Base-by-base conservation (phyloP, 2,329 filamentous ascomycete species). In the Ophioceras dolichostomum region DNA sequence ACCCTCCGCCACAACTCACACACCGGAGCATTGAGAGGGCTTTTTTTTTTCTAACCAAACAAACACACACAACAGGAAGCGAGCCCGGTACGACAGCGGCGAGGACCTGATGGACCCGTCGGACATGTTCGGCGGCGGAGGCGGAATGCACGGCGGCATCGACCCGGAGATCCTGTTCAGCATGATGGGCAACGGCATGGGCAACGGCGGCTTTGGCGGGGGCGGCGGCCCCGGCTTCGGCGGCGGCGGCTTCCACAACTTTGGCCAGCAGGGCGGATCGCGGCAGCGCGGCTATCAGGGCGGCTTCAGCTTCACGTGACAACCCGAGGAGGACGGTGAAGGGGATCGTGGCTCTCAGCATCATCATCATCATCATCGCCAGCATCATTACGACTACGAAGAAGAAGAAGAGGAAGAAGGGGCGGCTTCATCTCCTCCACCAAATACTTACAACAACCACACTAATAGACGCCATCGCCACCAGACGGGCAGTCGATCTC, bases 1-100 rank as follows among this genome's bases (percentile, higher is more conserved):
- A n/a, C n/a, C n/a, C n/a, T n/a, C n/a, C n/a, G n/a, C n/a, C n/a
- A n/a, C n/a, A n/a, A n/a, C n/a, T n/a, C n/a, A n/a, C n/a, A n/a
- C n/a, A n/a, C n/a, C n/a, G n/a, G n/a, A n/a, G 20, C 28, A 22
- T 5, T 13, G 13, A 24, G 16, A 34, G n/a, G 39, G 32, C 39
- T 47, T 43, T 46, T 38, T 13, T 14, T 19, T 32, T 37, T 24
- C 24, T 17, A 31, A 29, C n/a, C n/a, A n/a, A n/a, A n/a, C n/a
- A n/a, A n/a, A n/a, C n/a, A n/a, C n/a, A 5, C 14, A 30, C 29
- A 32, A 34, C 43, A 86, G 82, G 60, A 96, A 94, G 67, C 80
- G 85, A 48, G 82, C 83, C 46, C 71, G 83, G 37, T 98, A 94
- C 55, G 89, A 98, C 55, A 91, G 81, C 47, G 91, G 91, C 27